A percentile compares a stretch with the other conserved stretches of the same genome.
Conservation (phyloP, 805 yeast species). For the Teunomyces kruisii region DNA sequence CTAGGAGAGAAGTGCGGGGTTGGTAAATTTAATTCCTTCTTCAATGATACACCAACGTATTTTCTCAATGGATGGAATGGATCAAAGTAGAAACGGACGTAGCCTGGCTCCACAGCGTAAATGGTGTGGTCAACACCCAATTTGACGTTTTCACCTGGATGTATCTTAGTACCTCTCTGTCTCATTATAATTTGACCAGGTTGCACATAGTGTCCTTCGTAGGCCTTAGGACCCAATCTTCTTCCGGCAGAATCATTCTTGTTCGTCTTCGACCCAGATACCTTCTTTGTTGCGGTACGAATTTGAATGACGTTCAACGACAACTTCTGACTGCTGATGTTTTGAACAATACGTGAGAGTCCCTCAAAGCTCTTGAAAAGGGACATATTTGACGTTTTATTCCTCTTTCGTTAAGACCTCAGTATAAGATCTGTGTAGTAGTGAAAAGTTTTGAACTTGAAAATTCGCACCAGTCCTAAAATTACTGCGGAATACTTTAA, state of each 20-base stretch:
- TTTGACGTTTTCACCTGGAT: constrained; percentile 88
- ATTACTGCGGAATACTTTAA: background rate
- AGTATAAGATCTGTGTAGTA: background rate
- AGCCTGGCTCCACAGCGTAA: constrained; percentile 90
- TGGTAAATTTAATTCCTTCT: constrained; percentile 65
- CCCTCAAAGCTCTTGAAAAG: constrained; percentile 1
- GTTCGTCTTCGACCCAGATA: constrained; percentile 91
- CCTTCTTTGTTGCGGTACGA: constrained; percentile 91
- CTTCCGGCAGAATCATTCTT: constrained; percentile 95
- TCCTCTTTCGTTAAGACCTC: background rate
- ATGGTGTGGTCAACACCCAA: constrained; percentile 95
- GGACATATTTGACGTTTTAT: background rate
- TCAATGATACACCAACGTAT: constrained; percentile 84
- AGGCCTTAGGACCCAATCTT: constrained; percentile 85
- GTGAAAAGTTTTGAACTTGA: constrained; percentile 3
- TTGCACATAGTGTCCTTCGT: constrained; percentile 73
- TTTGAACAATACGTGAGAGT: background rate
- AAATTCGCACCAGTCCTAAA: constrained; percentile 2
- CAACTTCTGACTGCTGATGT: background rate
- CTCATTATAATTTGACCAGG: constrained; percentile 88
- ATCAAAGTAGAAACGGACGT: constrained; percentile 84
- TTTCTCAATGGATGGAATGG: constrained; percentile 95
- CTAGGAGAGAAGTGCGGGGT: constrained; percentile 90
- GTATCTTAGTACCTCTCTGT: constrained; percentile 93
- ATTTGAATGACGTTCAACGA: constrained; percentile 37